A percentile compares a stretch with the other conserved stretches of the same genome.
phyloP scores from a whole-genome alignment of 1,139 yeast species.

The Zhuliangozyma parablackwelliae region DNA sequence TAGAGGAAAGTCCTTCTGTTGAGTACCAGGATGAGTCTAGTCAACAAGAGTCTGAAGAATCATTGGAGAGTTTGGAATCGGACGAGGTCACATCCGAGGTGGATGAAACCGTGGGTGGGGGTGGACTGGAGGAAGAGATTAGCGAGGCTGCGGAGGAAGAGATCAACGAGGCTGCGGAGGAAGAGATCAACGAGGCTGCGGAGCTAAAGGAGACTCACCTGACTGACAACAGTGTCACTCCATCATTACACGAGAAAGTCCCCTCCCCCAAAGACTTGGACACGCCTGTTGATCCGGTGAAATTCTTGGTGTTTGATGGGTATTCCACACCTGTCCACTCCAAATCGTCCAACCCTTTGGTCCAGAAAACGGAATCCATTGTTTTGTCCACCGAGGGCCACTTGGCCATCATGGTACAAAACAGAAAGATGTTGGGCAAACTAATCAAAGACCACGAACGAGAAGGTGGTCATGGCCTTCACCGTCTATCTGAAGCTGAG shows the following conservation, averaged over 20 bases:
- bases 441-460: slow-evolving; percentile 10
- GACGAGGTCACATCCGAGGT: not conserved
- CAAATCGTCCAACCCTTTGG: slow-evolving; percentile 3
- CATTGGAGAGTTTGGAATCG: not conserved
- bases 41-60: not conserved
- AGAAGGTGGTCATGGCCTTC: not conserved
- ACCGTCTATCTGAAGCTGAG: not conserved
- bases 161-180: slow-evolving; percentile 2
- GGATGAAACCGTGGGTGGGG: slow-evolving; percentile 4
- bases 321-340: slow-evolving; percentile 3
- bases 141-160: slow-evolving; percentile 3
- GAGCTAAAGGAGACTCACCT: no score
- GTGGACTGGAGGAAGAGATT: slow-evolving; percentile 5
- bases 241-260: not conserved
- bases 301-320: slow-evolving; percentile 12
- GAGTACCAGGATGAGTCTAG: no score
- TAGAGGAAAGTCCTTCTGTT: no score
- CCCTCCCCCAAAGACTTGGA: not conserved
- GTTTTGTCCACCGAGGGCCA: slow-evolving; percentile 18
- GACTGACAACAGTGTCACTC: no score
- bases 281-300: slow-evolving; percentile 7
- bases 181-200: not conserved
- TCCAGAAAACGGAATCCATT: slow-evolving; percentile 13
- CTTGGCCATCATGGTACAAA: slow-evolving; percentile 12
- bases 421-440: slow-evolving; percentile 10